phyloP scores from a whole-genome alignment of 1,139 yeast species.

The Scheffersomyces illinoinensis region DNA sequence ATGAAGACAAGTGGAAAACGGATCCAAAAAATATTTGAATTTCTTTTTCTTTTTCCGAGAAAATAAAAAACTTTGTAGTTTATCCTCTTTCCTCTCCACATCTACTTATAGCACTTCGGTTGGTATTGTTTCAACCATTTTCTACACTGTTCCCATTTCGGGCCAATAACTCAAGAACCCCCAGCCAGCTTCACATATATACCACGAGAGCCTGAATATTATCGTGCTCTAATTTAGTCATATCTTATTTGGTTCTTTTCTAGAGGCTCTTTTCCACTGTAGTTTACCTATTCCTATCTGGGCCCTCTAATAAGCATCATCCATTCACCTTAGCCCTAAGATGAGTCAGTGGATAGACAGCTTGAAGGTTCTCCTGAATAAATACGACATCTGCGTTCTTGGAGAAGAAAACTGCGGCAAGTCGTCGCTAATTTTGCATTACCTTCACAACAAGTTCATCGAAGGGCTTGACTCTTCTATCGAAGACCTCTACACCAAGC shows the following conservation, averaged over 20 bases:
- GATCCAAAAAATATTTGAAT: not conserved
- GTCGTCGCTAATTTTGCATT: conserved; percentile 28
- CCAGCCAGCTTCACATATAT: not conserved
- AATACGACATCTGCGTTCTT: conserved; percentile 35
- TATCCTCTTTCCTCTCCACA: not conserved
- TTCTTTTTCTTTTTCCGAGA: not conserved
- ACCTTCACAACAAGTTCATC: conserved; percentile 23
- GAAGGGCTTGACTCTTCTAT: conserved; percentile 20
- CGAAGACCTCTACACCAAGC: conserved; percentile 35
- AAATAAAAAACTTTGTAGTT: not conserved
- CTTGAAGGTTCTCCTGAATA: conserved; percentile 23
- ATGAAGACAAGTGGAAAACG: not conserved
- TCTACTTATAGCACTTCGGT: not conserved
- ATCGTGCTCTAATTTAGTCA: not conserved
- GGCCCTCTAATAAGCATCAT: not conserved
- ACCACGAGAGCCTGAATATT: not conserved
- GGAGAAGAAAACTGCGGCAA: conserved; percentile 34
- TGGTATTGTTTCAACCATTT: not conserved
- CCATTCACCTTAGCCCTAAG: not conserved
- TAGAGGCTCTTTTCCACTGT: not conserved
- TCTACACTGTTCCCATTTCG: not conserved
- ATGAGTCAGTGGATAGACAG: conserved; percentile 13
- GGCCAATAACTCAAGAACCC: not conserved
- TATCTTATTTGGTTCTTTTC: not conserved
- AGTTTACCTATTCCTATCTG: not conserved